These are phyloP conservation scores for Alloascoidea africana DNA, from an alignment of 805 yeast genomes.

Conservation along the genomic window DNA sequence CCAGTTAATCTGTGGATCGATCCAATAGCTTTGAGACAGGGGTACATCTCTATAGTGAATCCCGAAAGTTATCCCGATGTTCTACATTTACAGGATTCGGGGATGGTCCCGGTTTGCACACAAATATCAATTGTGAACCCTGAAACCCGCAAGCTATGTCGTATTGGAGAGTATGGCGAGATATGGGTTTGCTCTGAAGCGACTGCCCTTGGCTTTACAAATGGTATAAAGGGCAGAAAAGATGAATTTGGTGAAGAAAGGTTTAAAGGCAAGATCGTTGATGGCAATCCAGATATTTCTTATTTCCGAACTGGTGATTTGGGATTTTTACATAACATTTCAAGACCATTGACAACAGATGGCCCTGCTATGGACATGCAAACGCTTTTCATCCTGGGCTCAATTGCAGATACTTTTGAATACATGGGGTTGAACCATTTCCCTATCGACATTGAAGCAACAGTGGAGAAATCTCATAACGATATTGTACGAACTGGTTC, in stretches of 20 bases:
- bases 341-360: constrained; percentile 19
- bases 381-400: constrained; percentile 72
- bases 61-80: constrained; percentile 57
- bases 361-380: constrained; percentile 40
- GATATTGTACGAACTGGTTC: constrained; percentile 25
- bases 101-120: constrained; percentile 90
- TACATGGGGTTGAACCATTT: constrained; percentile 84
- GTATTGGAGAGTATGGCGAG: constrained; percentile 89
- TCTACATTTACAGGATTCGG: constrained; percentile 79
- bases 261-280: constrained; percentile 46
- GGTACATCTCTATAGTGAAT: constrained; percentile 65
- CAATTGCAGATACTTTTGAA: constrained; percentile 78
- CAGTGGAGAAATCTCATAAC: constrained; percentile 38
- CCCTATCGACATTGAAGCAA: constrained; percentile 65
- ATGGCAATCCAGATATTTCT: constrained; percentile 43
- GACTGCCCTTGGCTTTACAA: constrained; percentile 45
- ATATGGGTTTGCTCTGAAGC: constrained; percentile 94
- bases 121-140: constrained; percentile 93
- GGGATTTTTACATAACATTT: constrained; percentile 77
- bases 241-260: constrained; percentile 39
- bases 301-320: constrained; percentile 88
- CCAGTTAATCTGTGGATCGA: constrained; percentile 82
- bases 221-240: constrained; percentile 25
- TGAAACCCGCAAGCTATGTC: constrained; percentile 66
- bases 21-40: constrained; percentile 80